These are phyloP conservation scores for Citrus reticulata DNA, from an alignment of 345 rosid genomes.

Conservation along the genomic window DNA sequence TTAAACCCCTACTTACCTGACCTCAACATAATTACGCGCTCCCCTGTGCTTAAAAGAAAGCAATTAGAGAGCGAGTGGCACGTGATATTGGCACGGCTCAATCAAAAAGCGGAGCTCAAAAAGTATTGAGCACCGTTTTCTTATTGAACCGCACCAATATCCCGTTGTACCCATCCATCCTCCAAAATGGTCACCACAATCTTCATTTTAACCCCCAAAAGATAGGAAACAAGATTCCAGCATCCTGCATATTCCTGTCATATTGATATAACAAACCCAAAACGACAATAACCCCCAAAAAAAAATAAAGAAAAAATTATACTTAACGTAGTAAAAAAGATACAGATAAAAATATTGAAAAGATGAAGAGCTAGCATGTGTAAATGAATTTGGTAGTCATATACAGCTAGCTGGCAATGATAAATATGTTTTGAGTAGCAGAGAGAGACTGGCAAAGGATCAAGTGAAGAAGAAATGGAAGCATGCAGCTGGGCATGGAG, in stretches of 20 bases:
- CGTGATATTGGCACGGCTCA: slow-evolving; percentile 82
- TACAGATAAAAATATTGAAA: too few relatives aligned
- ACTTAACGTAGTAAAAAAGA: background rate
- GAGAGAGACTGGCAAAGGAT: slow-evolving; percentile 1
- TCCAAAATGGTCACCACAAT: background rate
- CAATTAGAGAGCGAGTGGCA: slow-evolving; percentile 6
- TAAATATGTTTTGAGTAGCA: background rate
- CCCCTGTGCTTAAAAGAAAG: background rate
- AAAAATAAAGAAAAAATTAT: background rate
- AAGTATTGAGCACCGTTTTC: slow-evolving; percentile 36
- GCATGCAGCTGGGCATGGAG: background rate
- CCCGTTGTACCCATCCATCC: slow-evolving; percentile 24
- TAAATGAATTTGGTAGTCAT: background rate
- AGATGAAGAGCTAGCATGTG: background rate
- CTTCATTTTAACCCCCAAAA: background rate
- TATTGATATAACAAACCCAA: background rate
- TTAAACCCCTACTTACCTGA: background rate
- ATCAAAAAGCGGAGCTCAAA: slow-evolving; percentile 41
- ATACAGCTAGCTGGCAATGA: background rate
- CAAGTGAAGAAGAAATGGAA: background rate
- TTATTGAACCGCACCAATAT: slow-evolving; percentile 73
- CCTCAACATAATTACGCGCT: background rate
- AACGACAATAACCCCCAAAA: background rate
- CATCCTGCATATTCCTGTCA: slow-evolving; percentile 5
- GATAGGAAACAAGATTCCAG: too few relatives aligned